Percentiles rank a stretch among this genome's conserved stretches.
Conservation (phyloP, 2,329 filamentous ascomycete genomes). For the Sclerotinia nivalis region DNA sequence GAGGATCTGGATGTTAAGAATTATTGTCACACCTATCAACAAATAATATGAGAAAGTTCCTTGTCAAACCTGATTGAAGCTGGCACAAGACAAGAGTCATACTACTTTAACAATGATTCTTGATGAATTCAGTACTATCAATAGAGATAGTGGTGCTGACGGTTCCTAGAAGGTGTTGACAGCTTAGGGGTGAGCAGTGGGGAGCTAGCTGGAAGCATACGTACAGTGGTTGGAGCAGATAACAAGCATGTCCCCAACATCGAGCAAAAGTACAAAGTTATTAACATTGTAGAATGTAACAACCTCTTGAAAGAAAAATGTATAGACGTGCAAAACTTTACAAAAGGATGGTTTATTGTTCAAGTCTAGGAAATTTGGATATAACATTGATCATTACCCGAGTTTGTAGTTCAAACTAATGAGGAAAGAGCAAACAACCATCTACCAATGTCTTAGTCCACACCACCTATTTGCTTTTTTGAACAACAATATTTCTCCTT, state of each 20-base stretch:
- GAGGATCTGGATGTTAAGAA: background rate
- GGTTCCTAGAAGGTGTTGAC: too few relatives aligned
- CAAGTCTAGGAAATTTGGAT: background rate
- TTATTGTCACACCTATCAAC: background rate
- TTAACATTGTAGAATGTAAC: background rate
- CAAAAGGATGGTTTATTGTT: background rate
- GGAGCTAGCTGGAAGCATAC: too few relatives aligned
- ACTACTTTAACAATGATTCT: too few relatives aligned
- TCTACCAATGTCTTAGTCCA: background rate
- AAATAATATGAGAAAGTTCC: background rate
- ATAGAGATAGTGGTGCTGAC: too few relatives aligned
- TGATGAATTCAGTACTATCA: too few relatives aligned
- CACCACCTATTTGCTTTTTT: background rate
- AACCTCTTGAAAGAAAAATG: background rate
- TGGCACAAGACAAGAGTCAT: too few relatives aligned
- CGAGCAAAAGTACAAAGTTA: background rate
- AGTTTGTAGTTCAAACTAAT: background rate
- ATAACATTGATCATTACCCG: rapidly evolving
- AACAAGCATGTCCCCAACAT: too few relatives aligned
- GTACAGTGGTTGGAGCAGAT: too few relatives aligned
- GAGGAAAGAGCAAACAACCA: background rate
- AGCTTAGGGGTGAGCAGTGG: too few relatives aligned
- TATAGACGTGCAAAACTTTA: rapidly evolving
- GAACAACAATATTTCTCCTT: background rate
- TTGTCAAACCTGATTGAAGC: too few relatives aligned